phyloP scores from a whole-genome alignment of 1,284 basidiomycete species.

The Hypsizygus ulmarius region DNA sequence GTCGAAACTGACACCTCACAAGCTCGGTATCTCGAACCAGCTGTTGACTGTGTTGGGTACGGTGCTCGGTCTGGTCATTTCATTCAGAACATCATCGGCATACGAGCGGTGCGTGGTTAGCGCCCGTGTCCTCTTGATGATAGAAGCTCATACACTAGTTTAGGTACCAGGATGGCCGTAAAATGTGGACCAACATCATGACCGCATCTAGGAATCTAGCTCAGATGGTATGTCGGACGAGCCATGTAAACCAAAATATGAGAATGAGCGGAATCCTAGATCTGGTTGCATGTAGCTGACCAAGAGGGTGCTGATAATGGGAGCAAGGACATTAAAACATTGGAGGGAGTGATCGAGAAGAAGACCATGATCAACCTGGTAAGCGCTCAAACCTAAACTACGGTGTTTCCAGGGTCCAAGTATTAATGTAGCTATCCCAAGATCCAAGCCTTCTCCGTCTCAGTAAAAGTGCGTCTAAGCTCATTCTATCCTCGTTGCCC shows the following conservation, averaged over 20 bases:
- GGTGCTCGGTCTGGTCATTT: constrained; percentile 68
- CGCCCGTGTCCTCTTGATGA: neutral
- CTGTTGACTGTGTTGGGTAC: constrained; percentile 65
- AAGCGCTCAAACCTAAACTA: constrained; percentile 10
- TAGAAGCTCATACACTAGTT: neutral
- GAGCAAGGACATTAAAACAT: constrained; percentile 33
- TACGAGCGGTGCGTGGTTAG: constrained; percentile 56
- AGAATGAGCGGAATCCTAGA: constrained; percentile 29
- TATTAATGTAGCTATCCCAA: constrained; percentile 19
- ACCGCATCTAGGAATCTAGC: constrained; percentile 53
- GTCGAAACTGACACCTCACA: constrained; percentile 40
- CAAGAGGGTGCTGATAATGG: constrained; percentile 40
- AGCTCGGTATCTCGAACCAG: constrained; percentile 42
- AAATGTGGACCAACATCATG: constrained; percentile 61
- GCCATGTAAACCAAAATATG: neutral
- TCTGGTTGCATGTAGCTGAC: constrained; percentile 61
- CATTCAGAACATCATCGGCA: constrained; percentile 64
- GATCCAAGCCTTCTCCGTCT: constrained; percentile 63
- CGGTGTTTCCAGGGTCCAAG: neutral
- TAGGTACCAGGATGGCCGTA: constrained; percentile 61
- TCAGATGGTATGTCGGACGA: constrained; percentile 39
- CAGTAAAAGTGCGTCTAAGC: constrained; percentile 47
- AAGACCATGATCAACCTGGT: constrained; percentile 71
- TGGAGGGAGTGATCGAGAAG: constrained; percentile 64
- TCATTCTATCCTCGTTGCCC: neutral